Base-by-base conservation (phyloP, 257 asterid genomes). In the Gardenia jasminoides region DNA sequence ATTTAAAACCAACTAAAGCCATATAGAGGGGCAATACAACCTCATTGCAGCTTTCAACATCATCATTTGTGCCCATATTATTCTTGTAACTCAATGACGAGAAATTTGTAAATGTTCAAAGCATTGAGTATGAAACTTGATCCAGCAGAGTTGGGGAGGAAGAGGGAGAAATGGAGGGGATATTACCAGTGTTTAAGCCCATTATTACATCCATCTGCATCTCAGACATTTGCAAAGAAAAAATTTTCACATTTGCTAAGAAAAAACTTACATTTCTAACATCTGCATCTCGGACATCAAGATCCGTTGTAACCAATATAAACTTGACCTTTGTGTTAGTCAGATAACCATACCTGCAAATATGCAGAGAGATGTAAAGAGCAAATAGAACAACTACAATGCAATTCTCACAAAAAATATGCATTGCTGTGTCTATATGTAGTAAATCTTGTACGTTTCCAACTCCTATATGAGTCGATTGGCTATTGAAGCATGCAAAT, bases 251-350 rank as follows among this genome's bases (percentile, higher is more conserved):
- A 41, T 73, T 67, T 7, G 48, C 19, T 58, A 19, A 83, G 48
- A 47, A 46, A 56, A 64, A 80, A 36, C 97, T 96, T 88, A 96
- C 99, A 85, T 84, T 88, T 89, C 97, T 88, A 83, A 92, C 97
- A 86, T 96, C 99, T 30, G 92, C 95, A 87, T 93, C 99, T 30
- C 95, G 88, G 73, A 96, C 97, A 81, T 93, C 97, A 82, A 96
- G 97, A 83, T 96, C 99, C 3, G 98, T 96, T 70, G 99, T 90
- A 48, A 96, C 99, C 88, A 96, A 76, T 79, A 96, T 90, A 82
- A 96, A 93, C 90, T 96, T 96, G 93, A 96, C 98, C 86, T 96
- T 96, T 72, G 99, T 96, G 80, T 96, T 93, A 26, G 99, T 96
- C 89, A 96, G 83, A 84, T 93, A 96, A 54, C 99, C 99, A 75